phyloP scores from a whole-genome alignment of 2,329 filamentous ascomycete genomes.

The Aspergillus thermomutatus region DNA sequence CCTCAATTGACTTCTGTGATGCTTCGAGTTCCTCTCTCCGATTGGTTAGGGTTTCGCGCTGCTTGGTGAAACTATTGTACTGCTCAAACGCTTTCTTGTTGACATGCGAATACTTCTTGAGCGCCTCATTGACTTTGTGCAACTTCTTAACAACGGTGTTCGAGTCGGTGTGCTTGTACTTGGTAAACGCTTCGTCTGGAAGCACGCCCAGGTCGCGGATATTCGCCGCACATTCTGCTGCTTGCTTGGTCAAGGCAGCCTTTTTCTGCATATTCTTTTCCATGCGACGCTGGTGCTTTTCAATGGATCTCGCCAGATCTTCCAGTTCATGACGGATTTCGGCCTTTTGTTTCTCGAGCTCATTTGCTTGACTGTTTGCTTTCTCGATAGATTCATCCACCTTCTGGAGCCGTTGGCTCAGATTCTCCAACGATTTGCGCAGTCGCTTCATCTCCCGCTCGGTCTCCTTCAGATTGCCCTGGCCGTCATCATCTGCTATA shows the following conservation, averaged over 20 bases:
- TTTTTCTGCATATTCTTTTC: slow-evolving; percentile 91
- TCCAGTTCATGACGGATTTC: slow-evolving; percentile 70
- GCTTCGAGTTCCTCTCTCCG: slow-evolving; percentile 83
- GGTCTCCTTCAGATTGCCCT: slow-evolving; percentile 69
- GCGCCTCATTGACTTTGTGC: slow-evolving; percentile 84
- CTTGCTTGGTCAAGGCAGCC: slow-evolving; percentile 71
- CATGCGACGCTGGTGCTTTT: slow-evolving; percentile 82
- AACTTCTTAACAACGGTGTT: slow-evolving; percentile 71
- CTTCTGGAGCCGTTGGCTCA: slow-evolving; percentile 68
- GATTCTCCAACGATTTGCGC: slow-evolving; percentile 62
- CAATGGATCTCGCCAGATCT: slow-evolving; percentile 72
- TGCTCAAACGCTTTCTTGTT: slow-evolving; percentile 99
- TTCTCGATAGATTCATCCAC: slow-evolving; percentile 71
- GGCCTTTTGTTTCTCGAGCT: slow-evolving; percentile 57
- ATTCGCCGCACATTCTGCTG: slow-evolving; percentile 77
- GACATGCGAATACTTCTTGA: slow-evolving; percentile 96
- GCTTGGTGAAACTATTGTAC: slow-evolving; percentile 93
- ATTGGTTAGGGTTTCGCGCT: slow-evolving; percentile 81
- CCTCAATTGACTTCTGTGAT: slow-evolving; percentile 82
- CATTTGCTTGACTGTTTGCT: slow-evolving; percentile 51
- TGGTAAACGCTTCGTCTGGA: slow-evolving; percentile 88
- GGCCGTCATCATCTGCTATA: slow-evolving; percentile 52
- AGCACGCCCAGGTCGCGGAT: slow-evolving; percentile 91
- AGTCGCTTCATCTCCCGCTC: slow-evolving; percentile 78
- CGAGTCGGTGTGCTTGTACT: slow-evolving; percentile 78